A percentile compares a stretch with the other conserved stretches of the same genome.
Conservation (phyloP, 345 rosid species). For the Arabis hirsuta region DNA sequence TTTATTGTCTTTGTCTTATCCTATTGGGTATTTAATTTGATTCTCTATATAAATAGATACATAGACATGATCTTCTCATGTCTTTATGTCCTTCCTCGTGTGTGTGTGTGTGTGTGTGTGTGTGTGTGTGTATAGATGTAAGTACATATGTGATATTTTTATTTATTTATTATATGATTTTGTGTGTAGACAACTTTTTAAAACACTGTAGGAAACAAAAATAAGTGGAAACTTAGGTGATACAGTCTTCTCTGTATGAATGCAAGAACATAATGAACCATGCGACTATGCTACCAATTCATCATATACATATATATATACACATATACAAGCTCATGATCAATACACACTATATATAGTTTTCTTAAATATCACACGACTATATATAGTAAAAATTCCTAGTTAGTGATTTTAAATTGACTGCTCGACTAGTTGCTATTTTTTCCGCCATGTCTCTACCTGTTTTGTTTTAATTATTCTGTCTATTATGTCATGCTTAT, state of each 20-base stretch:
- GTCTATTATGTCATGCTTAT: constrained; percentile 41
- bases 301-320: background rate
- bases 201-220: constrained; percentile 43
- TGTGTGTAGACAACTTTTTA: constrained; percentile 3
- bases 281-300: background rate
- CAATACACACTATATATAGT: constrained; percentile 17
- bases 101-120: constrained; percentile 36
- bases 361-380: background rate
- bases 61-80: constrained; percentile 34
- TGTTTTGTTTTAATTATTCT: constrained; percentile 30
- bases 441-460: constrained; percentile 6
- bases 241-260: constrained; percentile 29
- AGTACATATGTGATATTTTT: constrained; percentile 22
- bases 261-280: constrained; percentile 26
- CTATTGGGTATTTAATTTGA: constrained; percentile 34
- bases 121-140: constrained; percentile 26
- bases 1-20: constrained; percentile 30
- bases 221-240: constrained; percentile 50
- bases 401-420: constrained; percentile 13
- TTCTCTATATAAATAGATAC: constrained; percentile 21
- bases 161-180: constrained; percentile 6
- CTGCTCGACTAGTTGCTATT: constrained; percentile 20
- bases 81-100: constrained; percentile 33
- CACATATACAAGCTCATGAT: background rate
- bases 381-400: background rate